Base-by-base conservation (phyloP, 306 rosid genomes). In the Quercus suber region DNA sequence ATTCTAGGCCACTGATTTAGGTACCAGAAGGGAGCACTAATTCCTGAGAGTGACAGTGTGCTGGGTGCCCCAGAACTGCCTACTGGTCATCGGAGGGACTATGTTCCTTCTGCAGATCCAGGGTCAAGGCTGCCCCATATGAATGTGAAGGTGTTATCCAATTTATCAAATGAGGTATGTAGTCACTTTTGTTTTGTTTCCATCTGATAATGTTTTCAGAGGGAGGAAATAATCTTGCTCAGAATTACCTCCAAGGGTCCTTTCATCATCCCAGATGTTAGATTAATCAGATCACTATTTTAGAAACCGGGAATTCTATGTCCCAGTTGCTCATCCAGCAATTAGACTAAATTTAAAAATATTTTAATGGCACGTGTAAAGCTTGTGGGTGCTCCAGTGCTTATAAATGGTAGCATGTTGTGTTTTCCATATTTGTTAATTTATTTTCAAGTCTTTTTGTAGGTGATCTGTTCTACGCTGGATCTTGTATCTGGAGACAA, bases 81-180 rank as follows among this genome's bases (percentile, higher is more conserved):
- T 65, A 91, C 93, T 69, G 96, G 97, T 74, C 91, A 82, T 67
- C 82, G 96, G 74, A 93, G 98, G 88, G 92, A 88, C 73, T 95
- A 90, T 74, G 75, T 86, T 80, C 96, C 99, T 81, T 90, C 90
- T 77, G 86, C 94, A 63, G 86, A 77, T 55, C 91, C 99, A 79
- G 98, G 99, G 63, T 91, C 94, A 52, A 89, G 97, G 83, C 86
- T 95, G 21, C 99, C 99, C 19, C 99, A 95, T 86, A 88, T 93
- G 90, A 83, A 88, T 53, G 91, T 95, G 86, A 85, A 82, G 84
- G 75, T 76, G 31, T 57, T 79, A 64, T 82, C 86, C 11, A 81
- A 83, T 76, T 65, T 82, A 52, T 83, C 75, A 10, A 86, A 75
- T 74, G 82, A 90, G 98, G 99, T 93, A 83, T 33, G 84, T 82